phyloP scores from a whole-genome alignment of 2,329 filamentous ascomycete genomes.

The Simplicillium aogashimaense region DNA sequence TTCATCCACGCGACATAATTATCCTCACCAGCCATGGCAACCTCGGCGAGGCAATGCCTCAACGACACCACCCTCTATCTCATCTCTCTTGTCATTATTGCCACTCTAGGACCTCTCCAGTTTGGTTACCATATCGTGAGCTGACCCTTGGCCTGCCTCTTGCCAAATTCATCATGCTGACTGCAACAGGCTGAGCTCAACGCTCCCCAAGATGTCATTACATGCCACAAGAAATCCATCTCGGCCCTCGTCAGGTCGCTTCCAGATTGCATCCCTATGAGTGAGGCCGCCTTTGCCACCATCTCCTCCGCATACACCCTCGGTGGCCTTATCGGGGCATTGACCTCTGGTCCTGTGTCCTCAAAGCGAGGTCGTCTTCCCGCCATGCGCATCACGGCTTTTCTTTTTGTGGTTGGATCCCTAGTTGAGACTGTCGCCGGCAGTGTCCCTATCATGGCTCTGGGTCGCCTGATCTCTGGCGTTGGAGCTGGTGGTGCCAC shows the following conservation, averaged over 20 bases:
- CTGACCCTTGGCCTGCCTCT: neutral
- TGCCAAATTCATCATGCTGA: too few species aligned
- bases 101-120: constrained; percentile 80
- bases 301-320: constrained; percentile 87
- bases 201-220: constrained; percentile 87
- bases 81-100: constrained; percentile 62
- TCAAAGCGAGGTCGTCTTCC: constrained; percentile 65
- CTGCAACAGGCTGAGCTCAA: constrained; percentile 70
- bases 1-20: neutral
- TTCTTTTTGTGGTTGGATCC: constrained; percentile 70
- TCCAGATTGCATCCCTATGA: constrained; percentile 82
- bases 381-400: constrained; percentile 66
- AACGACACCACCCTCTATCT: constrained; percentile 63
- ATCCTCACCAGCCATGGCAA: neutral
- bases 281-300: constrained; percentile 67
- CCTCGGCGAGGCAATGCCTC: constrained; percentile 15
- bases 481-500: constrained; percentile 80
- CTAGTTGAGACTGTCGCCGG: constrained; percentile 62
- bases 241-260: constrained; percentile 15
- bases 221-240: constrained; percentile 55
- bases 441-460: constrained; percentile 55
- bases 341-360: constrained; percentile 70
- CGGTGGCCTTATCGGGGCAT: constrained; percentile 75
- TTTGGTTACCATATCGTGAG: constrained; percentile 88
- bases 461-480: constrained; percentile 73